These are phyloP conservation scores for Lunularia cruciata DNA, from an alignment of 225 moss, liverwort and hornwort species.

Conservation along the genomic window DNA sequence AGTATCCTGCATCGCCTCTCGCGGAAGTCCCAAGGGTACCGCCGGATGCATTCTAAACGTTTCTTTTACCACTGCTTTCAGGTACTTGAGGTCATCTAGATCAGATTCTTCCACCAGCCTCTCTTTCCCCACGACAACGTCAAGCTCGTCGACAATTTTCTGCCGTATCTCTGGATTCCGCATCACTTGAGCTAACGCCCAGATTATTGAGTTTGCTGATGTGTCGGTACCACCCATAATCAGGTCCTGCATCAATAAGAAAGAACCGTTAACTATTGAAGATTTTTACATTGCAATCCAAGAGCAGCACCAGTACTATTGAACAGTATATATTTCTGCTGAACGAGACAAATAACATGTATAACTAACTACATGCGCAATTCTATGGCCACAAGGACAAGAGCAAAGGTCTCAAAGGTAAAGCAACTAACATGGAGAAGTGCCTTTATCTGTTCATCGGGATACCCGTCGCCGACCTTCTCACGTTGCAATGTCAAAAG, in stretches of 20 bases:
- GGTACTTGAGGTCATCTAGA: background rate
- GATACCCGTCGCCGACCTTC: background rate
- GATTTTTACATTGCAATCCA: no score
- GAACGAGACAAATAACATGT: no score
- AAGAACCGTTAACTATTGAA: no score
- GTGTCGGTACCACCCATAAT: constrained; percentile 24
- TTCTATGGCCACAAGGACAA: no score
- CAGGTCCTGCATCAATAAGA: constrained; percentile 21
- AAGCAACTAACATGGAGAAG: background rate
- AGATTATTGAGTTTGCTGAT: background rate
- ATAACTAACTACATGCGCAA: no score
- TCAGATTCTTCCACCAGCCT: constrained; percentile 23
- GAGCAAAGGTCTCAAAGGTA: no score
- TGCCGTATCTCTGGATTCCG: constrained; percentile 3
- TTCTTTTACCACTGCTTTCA: constrained; percentile 30
- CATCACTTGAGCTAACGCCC: constrained; percentile 23
- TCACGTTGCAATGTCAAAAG: background rate
- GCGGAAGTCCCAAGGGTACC: constrained; percentile 13
- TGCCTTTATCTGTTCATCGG: background rate
- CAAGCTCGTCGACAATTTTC: constrained; percentile 17
- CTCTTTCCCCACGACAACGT: constrained; percentile 18
- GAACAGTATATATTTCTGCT: no score
- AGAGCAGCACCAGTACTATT: no score
- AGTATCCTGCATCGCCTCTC: constrained; percentile 14
- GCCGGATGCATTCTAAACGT: constrained; percentile 28